A percentile compares a stretch with the other conserved stretches of the same genome.
Evolutionary conservation across 441 rosid genomes (phyloP).

Genomic region (Arabidopsis hybrid): DNA sequence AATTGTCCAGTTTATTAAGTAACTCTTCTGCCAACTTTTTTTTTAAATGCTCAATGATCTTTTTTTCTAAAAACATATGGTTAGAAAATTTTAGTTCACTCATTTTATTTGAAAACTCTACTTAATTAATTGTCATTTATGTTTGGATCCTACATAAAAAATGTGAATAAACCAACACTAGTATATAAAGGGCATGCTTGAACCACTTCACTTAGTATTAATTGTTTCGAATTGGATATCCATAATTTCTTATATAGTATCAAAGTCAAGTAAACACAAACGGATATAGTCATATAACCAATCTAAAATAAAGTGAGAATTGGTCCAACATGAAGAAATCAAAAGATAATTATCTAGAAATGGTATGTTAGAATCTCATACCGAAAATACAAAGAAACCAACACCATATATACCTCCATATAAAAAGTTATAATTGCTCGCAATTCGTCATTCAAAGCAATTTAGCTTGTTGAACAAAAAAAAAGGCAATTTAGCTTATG

Average conservation of each 20-base stretch:
- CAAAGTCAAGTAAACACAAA: neutral
- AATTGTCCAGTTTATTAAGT: neutral
- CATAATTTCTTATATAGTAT: neutral
- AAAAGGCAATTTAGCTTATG: no score
- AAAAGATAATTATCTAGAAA: neutral
- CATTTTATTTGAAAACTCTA: neutral
- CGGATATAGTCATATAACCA: neutral
- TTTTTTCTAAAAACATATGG: neutral
- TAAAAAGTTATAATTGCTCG: neutral
- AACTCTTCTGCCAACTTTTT: neutral
- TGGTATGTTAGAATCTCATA: neutral
- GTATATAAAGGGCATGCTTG: neutral
- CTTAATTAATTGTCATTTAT: neutral
- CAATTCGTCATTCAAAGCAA: neutral
- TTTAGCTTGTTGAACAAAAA: neutral
- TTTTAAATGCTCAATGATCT: neutral
- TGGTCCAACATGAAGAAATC: neutral
- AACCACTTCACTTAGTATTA: neutral
- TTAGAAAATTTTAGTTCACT: neutral
- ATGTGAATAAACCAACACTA: neutral
- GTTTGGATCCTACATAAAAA: neutral
- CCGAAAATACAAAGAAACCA: neutral
- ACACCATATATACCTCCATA: neutral
- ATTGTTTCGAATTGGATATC: neutral
- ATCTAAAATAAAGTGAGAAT: neutral